These are phyloP conservation scores for Domatiomyces catenatus DNA, from an alignment of 2,329 filamentous ascomycete genomes.

Conservation along the genomic window DNA sequence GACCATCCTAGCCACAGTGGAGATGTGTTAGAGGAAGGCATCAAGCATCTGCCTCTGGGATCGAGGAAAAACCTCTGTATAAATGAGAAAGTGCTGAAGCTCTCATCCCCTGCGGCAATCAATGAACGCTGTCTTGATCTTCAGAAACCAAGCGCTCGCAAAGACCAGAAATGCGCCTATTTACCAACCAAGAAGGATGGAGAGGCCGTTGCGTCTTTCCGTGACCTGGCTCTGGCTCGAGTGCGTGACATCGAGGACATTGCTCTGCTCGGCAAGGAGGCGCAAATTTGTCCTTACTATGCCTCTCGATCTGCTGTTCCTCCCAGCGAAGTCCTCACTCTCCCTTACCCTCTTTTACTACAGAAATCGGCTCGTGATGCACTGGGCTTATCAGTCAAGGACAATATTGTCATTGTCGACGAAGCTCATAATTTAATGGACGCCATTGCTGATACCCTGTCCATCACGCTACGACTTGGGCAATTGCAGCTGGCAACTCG, in stretches of 20 bases:
- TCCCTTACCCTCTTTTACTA: conserved; percentile 81
- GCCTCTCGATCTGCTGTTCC: conserved; percentile 76
- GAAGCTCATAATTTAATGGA: conserved; percentile 98
- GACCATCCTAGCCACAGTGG: conserved; percentile 8
- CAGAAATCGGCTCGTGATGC: conserved; percentile 80
- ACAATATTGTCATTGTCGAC: conserved; percentile 86
- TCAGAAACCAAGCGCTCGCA: conserved; percentile 52
- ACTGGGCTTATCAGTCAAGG: conserved; percentile 68
- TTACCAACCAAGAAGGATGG: conserved; percentile 65
- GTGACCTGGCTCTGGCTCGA: conserved; percentile 67
- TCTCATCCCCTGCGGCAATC: conserved; percentile 61
- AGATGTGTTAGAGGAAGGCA: conserved; percentile 16
- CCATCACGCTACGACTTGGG: conserved; percentile 55
- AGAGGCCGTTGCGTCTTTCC: conserved; percentile 58
- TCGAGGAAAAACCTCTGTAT: conserved; percentile 83
- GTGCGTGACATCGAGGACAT: conserved; percentile 91
- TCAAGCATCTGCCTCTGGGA: conserved; percentile 71
- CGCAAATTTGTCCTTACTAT: conserved; percentile 88
- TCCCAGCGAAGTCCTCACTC: conserved; percentile 68
- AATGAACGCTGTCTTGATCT: conserved; percentile 87
- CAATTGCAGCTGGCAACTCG: conserved; percentile 58
- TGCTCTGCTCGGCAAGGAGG: conserved; percentile 56
- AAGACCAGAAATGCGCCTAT: conserved; percentile 57
- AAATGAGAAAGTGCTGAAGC: conserved; percentile 60
- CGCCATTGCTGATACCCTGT: conserved; percentile 74